Evolutionary conservation across 1,284 basidiomycete genomes (phyloP).

Genomic region (Baeospora myosura): DNA sequence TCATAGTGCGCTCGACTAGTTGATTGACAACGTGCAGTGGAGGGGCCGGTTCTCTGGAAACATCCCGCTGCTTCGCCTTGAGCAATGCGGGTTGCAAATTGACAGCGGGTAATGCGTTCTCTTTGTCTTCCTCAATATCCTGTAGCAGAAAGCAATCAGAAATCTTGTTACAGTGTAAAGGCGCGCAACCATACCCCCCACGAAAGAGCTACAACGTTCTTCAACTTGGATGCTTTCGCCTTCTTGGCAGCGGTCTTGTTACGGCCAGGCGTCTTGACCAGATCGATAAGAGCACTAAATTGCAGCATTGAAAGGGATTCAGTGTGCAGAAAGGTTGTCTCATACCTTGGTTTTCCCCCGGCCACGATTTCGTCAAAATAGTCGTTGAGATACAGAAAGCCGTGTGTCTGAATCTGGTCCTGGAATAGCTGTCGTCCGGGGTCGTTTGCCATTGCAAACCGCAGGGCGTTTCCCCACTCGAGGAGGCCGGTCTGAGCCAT

Average conservation of each 20-base stretch:
- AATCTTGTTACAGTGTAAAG: background rate
- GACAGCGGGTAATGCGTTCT: constrained; percentile 38
- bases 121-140: constrained; percentile 29
- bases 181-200: constrained; percentile 35
- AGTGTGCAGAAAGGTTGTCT: constrained; percentile 7
- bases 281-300: constrained; percentile 64
- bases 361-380: constrained; percentile 67
- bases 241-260: constrained; percentile 50
- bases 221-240: constrained; percentile 43
- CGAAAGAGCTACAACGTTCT: constrained; percentile 31
- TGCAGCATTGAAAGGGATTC: no score
- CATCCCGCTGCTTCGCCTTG: constrained; percentile 26
- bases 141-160: constrained; percentile 18
- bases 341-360: constrained; percentile 59
- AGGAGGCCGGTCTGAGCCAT: constrained; percentile 38
- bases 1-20: no score
- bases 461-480: constrained; percentile 61
- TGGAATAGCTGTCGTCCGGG: constrained; percentile 61
- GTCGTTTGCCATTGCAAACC: constrained; percentile 63
- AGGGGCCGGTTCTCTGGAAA: constrained; percentile 3
- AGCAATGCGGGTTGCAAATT: constrained; percentile 45
- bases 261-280: constrained; percentile 77
- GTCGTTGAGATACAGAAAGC: constrained; percentile 70
- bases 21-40: background rate
- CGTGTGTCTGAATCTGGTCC: constrained; percentile 65